Conservation (phyloP, 2,329 filamentous ascomycete species). For the Sclerotinia spermophila region DNA sequence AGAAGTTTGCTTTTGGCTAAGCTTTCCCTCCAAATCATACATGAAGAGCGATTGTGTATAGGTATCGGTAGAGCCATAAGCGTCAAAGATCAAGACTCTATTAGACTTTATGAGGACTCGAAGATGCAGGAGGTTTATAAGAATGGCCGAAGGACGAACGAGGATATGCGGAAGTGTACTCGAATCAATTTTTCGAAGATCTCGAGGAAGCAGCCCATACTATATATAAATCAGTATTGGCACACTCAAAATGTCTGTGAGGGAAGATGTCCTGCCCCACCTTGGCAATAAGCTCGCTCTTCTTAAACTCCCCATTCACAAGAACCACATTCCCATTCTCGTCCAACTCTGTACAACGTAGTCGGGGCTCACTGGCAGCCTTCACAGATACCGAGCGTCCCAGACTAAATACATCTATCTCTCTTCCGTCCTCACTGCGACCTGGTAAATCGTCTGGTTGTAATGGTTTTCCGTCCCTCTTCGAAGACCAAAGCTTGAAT, state of each 20-base stretch:
- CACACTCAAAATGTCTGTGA: conserved; percentile 21
- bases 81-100: conserved; percentile 90
- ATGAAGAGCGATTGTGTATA: conserved; percentile 97
- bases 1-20: conserved; percentile 70
- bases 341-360: conserved; percentile 94
- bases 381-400: conserved; percentile 70
- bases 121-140: conserved; percentile 94
- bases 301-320: conserved; percentile 94
- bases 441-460: conserved; percentile 58
- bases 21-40: conserved; percentile 91
- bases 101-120: conserved; percentile 94
- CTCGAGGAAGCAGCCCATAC: conserved; percentile 90
- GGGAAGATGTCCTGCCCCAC: conserved; percentile 43
- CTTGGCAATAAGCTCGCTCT: conserved; percentile 94
- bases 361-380: conserved; percentile 75
- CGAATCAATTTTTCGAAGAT: conserved; percentile 96
- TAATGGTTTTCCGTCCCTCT: conserved; percentile 38
- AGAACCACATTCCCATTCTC: conserved; percentile 88
- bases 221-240: conserved; percentile 39
- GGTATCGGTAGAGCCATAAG: conserved; percentile 89
- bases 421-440: conserved; percentile 50
- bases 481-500: conserved; percentile 29
- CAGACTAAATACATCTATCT: conserved; percentile 62
- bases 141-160: conserved; percentile 84
- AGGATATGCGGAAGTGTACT: conserved; percentile 94